These are phyloP conservation scores for Allantophomopsis lycopodina DNA, from an alignment of 2,329 filamentous ascomycete genomes.

Conservation along the genomic window DNA sequence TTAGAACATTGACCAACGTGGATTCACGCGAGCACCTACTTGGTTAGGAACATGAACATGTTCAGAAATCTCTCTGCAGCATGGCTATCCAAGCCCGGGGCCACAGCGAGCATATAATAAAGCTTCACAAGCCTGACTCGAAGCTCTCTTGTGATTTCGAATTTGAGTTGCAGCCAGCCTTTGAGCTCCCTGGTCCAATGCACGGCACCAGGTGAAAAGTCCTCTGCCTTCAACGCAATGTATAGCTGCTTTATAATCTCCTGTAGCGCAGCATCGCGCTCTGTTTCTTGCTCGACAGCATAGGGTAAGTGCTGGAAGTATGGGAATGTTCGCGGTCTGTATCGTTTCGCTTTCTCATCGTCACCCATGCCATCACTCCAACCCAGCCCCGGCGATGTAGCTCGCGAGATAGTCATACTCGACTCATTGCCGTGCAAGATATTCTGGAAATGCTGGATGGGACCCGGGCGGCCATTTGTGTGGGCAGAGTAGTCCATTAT, in stretches of 20 bases:
- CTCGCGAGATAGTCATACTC: constrained; percentile 64
- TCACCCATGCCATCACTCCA: constrained; percentile 32
- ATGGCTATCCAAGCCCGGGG: constrained; percentile 72
- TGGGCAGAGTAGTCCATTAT: constrained; percentile 1
- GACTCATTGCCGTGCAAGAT: constrained; percentile 10
- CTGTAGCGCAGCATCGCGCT: constrained; percentile 65
- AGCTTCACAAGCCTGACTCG: constrained; percentile 75
- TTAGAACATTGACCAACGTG: constrained; percentile 8
- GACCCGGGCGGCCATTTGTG: constrained; percentile 12
- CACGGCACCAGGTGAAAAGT: constrained; percentile 84
- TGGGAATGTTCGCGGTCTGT: constrained; percentile 81
- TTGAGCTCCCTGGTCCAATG: constrained; percentile 97
- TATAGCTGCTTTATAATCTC: constrained; percentile 92
- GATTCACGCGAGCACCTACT: constrained; percentile 38
- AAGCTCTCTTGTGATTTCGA: constrained; percentile 79
- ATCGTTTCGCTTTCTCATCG: constrained; percentile 42
- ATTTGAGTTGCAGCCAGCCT: constrained; percentile 93
- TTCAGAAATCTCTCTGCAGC: constrained; percentile 84
- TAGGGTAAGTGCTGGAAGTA: constrained; percentile 91
- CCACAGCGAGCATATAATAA: constrained; percentile 87
- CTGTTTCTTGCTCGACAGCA: constrained; percentile 63
- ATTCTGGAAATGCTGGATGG: constrained; percentile 13
- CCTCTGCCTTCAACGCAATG: constrained; percentile 78
- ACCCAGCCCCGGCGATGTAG: constrained; percentile 66
- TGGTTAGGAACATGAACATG: constrained; percentile 94